Evolutionary conservation across 495 filamentous ascomycete genomes (phyloP), one percentile per base, ranked within the genome.

Genomic region (Copromyces sp.): DNA sequence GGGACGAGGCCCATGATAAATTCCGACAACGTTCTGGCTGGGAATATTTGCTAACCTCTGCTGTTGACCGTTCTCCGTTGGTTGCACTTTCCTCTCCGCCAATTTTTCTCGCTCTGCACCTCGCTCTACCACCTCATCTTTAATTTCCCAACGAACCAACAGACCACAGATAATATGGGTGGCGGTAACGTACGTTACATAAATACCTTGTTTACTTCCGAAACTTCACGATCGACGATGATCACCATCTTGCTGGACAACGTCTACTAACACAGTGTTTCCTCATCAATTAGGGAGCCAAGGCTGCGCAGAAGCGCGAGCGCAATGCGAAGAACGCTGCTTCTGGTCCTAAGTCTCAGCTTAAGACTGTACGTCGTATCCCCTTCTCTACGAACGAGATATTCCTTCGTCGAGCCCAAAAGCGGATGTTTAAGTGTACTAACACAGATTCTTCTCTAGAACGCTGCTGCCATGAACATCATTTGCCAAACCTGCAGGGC

Each of bases 251-350:
- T 65, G 29, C 53, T 65, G 53, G 29, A 35, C 53, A 61, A 61
- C 14, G 11, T 65, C 53, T 17, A 17, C 14, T 65, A 65, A 65
- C 29, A 61, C 53, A 17, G 53, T 65, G 11, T 17, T 65, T 35
- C 17, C 47, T 61, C 14, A 8, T 12, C 39, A 44, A 32, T 37
- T 72, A 87, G 86, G 86, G 87, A 81, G 85, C 85, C 78, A 88
- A 87, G 80, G 85, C 86, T 37, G 82, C 82, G 78, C 85, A 86
- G 77, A 88, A 88, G 85, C 87, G 87, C 72, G 87, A 85, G 75
- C 85, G 86, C 76, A 86, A 87, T 72, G 78, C 76, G 53, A 86
- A 87, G 79, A 83, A 87, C 69, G 77, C 65, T 73, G 79, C 75
- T 5, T 80, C 83, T 68, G 87, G 87, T 81, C 83, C 84, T 44